Percentiles rank a stretch among this genome's conserved stretches.
phyloP scores from a whole-genome alignment of 352 stramenopile species.

The Plasmopara muralis region DNA sequence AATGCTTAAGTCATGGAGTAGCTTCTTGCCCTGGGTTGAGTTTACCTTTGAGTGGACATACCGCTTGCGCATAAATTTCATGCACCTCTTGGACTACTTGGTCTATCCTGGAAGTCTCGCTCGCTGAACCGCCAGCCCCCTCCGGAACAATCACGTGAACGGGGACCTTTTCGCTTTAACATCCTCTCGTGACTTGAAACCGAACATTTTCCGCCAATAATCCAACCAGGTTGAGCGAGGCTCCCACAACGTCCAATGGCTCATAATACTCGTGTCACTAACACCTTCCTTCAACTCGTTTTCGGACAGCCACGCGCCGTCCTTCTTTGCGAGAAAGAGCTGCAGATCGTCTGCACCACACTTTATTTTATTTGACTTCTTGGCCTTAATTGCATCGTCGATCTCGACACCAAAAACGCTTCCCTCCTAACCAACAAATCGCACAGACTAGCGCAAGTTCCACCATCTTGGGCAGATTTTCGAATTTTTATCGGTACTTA shows the following conservation, averaged over 20 bases:
- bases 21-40: background rate
- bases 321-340: background rate
- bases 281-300: slow-evolving; percentile 1
- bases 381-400: background rate
- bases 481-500: too few species aligned
- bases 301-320: background rate
- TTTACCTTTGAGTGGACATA: background rate
- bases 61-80: background rate
- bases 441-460: slow-evolving; percentile 28
- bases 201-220: background rate
- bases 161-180: background rate
- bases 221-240: slow-evolving; percentile 1
- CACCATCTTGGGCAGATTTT: too few species aligned
- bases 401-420: background rate
- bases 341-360: background rate
- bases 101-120: background rate
- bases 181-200: background rate
- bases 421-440: background rate
- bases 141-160: background rate
- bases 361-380: background rate
- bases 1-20: background rate
- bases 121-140: background rate
- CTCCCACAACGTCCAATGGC: slow-evolving; percentile 2
- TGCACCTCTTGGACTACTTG: background rate
- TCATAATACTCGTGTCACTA: slow-evolving; percentile 2